Percentiles rank a stretch among this genome's conserved stretches.
Evolutionary conservation across 257 asterid species (phyloP).

Genomic region (Ilex aquifolium): DNA sequence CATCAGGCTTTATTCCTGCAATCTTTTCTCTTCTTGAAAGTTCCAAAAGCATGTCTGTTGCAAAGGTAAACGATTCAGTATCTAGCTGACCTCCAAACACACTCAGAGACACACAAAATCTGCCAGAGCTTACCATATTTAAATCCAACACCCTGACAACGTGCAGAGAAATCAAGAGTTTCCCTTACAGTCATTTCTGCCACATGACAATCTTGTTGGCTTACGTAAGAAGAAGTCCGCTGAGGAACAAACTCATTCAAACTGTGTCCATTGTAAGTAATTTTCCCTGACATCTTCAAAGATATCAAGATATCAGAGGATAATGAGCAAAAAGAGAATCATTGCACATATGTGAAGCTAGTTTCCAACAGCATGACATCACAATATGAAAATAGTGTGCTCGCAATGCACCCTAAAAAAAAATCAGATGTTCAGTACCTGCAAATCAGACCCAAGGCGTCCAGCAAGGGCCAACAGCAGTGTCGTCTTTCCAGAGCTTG

Average conservation of each 20-base stretch:
- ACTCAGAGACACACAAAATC: neutral
- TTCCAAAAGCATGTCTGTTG: conserved; percentile 88
- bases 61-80: conserved; percentile 30
- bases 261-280: conserved; percentile 90
- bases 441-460: conserved; percentile 70
- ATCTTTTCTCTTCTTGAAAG: conserved; percentile 85
- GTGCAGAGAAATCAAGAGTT: conserved; percentile 77
- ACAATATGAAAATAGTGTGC: neutral
- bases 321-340: neutral
- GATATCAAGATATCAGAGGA: conserved; percentile 27
- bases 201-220: conserved; percentile 85
- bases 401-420: neutral
- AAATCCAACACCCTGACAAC: conserved; percentile 90
- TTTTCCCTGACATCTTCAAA: conserved; percentile 77
- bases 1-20: conserved; percentile 83
- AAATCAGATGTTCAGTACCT: conserved; percentile 41
- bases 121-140: conserved; percentile 63
- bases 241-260: conserved; percentile 87
- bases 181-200: conserved; percentile 98
- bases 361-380: conserved; percentile 1
- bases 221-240: conserved; percentile 76
- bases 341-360: neutral
- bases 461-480: conserved; percentile 89
- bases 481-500: conserved; percentile 97
- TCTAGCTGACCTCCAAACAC: conserved; percentile 17